These are phyloP conservation scores for Starmerella riodocensis DNA, from an alignment of 805 yeast species.

Conservation along the genomic window DNA sequence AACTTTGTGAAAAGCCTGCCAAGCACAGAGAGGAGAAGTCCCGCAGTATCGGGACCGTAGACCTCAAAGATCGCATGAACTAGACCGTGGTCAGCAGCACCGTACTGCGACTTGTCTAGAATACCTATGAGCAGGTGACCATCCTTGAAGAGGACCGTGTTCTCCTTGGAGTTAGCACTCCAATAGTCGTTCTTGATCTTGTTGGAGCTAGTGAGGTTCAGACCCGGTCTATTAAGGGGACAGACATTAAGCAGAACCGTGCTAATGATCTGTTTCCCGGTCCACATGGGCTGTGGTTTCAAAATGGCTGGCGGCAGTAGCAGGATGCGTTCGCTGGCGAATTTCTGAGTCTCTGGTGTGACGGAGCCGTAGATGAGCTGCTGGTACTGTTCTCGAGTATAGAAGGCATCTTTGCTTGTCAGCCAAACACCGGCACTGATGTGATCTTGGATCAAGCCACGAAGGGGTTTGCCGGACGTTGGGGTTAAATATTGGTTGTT, in stretches of 20 bases:
- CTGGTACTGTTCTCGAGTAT: constrained; percentile 83
- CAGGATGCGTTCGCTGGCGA: constrained; percentile 41
- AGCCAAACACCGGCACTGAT: constrained; percentile 98
- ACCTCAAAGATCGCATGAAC: constrained; percentile 94
- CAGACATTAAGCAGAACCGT: constrained; percentile 82
- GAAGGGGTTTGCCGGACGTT: constrained; percentile 93
- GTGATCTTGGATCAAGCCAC: constrained; percentile 98
- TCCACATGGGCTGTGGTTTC: constrained; percentile 88
- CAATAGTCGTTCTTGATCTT: constrained; percentile 91
- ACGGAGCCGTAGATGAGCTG: constrained; percentile 87
- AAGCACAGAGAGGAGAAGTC: constrained; percentile 76
- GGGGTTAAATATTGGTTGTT: constrained; percentile 97
- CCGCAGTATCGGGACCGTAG: constrained; percentile 83
- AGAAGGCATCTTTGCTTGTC: constrained; percentile 82
- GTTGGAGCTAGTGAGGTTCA: constrained; percentile 69
- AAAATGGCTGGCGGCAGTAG: constrained; percentile 81
- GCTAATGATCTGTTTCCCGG: constrained; percentile 92
- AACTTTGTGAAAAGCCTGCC: constrained; percentile 92
- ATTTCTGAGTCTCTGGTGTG: constrained; percentile 95
- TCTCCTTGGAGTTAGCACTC: constrained; percentile 76
- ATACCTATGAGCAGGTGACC: constrained; percentile 90
- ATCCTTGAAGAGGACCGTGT: constrained; percentile 67
- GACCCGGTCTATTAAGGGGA: constrained; percentile 80
- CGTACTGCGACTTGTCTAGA: constrained; percentile 94
- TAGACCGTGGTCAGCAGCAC: constrained; percentile 93